A percentile compares a stretch with the other conserved stretches of the same genome.
Conservation (phyloP, 805 yeast species). For the Saccharomycodes ludwigii region DNA sequence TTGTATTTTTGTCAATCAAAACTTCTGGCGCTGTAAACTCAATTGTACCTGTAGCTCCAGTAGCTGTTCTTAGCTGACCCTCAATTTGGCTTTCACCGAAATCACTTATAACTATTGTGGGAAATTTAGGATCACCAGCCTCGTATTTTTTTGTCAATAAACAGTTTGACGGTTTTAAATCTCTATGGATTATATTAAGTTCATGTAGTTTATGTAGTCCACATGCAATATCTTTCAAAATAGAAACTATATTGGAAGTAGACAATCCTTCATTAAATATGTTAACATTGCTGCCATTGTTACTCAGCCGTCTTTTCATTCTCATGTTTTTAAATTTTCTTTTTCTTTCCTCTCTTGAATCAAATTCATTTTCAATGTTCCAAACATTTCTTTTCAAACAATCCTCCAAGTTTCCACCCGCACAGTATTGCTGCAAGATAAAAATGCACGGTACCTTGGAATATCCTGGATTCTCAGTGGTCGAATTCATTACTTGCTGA, state of each 20-base stretch:
- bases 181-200: slow-evolving; percentile 74
- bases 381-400: slow-evolving; percentile 29
- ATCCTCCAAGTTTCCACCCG: slow-evolving; percentile 78
- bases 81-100: slow-evolving; percentile 81
- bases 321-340: slow-evolving; percentile 20
- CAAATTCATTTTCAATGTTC: slow-evolving; percentile 25
- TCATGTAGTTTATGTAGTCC: slow-evolving; percentile 67
- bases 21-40: slow-evolving; percentile 86
- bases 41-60: slow-evolving; percentile 80
- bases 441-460: slow-evolving; percentile 61
- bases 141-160: slow-evolving; percentile 29
- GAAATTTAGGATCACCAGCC: slow-evolving; percentile 26
- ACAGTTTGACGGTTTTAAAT: slow-evolving; percentile 83
- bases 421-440: slow-evolving; percentile 77
- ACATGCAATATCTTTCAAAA: slow-evolving; percentile 51
- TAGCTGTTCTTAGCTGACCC: slow-evolving; percentile 49
- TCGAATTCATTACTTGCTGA: slow-evolving; percentile 5
- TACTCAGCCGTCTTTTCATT: slow-evolving; percentile 12
- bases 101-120: slow-evolving; percentile 72
- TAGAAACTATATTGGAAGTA: slow-evolving; percentile 51
- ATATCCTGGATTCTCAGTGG: too few species aligned
- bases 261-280: too few species aligned
- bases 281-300: slow-evolving; percentile 3
- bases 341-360: slow-evolving; percentile 28
- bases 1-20: slow-evolving; percentile 23